Conservation (phyloP, 176 grass and related monocot species). For the Elymus sibiricus region DNA sequence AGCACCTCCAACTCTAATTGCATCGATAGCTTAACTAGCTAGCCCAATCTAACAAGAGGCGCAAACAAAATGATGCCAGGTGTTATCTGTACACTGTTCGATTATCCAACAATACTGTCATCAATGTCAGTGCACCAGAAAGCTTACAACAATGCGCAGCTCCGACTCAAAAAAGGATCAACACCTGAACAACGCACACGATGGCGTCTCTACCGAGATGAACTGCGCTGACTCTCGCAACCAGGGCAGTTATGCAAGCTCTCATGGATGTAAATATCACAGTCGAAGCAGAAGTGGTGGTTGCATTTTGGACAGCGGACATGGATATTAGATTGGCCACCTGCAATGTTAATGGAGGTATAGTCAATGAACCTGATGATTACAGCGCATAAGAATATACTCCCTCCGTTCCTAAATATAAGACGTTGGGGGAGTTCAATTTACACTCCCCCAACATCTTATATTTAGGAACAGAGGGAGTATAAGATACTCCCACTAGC, state of each 20-base stretch:
- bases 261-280: slow-evolving; percentile 98
- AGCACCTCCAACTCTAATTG: background rate
- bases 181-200: slow-evolving; percentile 8
- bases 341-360: slow-evolving; percentile 37
- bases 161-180: background rate
- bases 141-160: background rate
- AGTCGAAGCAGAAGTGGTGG: slow-evolving; percentile 90
- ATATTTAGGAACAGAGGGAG: no score
- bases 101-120: slow-evolving; percentile 1
- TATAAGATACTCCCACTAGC: background rate
- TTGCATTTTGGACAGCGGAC: slow-evolving; percentile 83
- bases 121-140: background rate
- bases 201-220: slow-evolving; percentile 12
- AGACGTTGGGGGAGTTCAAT: no score
- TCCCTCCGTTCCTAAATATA: no score
- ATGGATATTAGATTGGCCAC: slow-evolving; percentile 44
- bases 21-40: slow-evolving; percentile 25
- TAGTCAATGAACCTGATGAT: slow-evolving; percentile 14
- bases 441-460: no score
- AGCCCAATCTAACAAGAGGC: slow-evolving; percentile 14
- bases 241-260: slow-evolving; percentile 98
- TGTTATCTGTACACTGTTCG: slow-evolving; percentile 26
- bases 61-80: slow-evolving; percentile 12
- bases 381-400: background rate
- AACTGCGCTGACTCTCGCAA: slow-evolving; percentile 70